Percentiles rank a stretch among this genome's conserved stretches.
Conservation (phyloP, 1,284 basidiomycete genomes). For the Pholiota adiposa region DNA sequence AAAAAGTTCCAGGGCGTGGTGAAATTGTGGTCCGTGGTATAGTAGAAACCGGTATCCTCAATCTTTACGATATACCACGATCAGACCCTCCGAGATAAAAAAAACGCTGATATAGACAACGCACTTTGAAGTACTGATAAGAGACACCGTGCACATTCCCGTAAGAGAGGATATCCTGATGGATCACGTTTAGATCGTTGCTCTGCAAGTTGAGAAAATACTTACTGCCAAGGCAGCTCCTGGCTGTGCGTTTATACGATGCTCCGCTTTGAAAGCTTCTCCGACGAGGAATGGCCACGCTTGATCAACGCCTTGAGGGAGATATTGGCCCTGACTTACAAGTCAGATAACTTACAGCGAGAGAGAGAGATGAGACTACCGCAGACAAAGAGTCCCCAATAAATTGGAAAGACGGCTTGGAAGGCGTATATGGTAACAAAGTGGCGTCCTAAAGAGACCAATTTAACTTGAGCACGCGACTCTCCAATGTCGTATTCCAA, state of each 20-base stretch:
- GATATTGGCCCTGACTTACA: constrained; percentile 61
- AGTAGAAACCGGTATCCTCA: constrained; percentile 59
- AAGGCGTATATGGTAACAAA: constrained; percentile 50
- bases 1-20: constrained; percentile 62
- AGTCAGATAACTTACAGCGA: not conserved
- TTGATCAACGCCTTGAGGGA: constrained; percentile 56
- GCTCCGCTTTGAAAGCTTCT: constrained; percentile 57
- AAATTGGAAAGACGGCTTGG: constrained; percentile 54
- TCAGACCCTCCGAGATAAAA: too few relatives aligned
- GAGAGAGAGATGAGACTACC: constrained; percentile 30
- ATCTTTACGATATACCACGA: constrained; percentile 38
- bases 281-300: constrained; percentile 61
- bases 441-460: constrained; percentile 44
- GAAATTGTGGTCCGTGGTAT: constrained; percentile 58
- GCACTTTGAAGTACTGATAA: constrained; percentile 52
- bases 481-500: not conserved
- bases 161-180: constrained; percentile 57
- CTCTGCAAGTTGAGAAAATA: not conserved
- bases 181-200: too few relatives aligned
- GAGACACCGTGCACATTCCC: constrained; percentile 60
- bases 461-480: not conserved
- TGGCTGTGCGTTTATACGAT: constrained; percentile 54
- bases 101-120: not conserved
- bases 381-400: constrained; percentile 64
- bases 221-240: constrained; percentile 53